Evolutionary conservation across 495 filamentous ascomycete species (phyloP).

Genomic region (Chaetomium fimeti): DNA sequence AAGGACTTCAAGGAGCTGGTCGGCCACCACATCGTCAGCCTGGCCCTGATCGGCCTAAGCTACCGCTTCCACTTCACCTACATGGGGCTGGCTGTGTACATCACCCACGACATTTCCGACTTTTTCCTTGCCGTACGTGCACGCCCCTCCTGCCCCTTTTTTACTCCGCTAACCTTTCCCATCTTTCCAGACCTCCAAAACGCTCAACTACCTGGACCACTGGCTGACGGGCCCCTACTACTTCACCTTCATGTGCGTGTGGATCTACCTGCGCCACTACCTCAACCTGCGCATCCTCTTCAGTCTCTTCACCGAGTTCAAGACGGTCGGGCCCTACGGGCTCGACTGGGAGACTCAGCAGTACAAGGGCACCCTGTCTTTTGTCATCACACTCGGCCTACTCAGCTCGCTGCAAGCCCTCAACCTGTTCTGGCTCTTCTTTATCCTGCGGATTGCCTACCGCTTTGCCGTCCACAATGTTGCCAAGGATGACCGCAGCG

Average conservation of each 20-base stretch:
- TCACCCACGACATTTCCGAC: conserved; percentile 93
- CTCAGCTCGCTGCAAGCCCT: conserved; percentile 73
- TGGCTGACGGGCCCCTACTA: conserved; percentile 78
- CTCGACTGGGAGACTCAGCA: conserved; percentile 81
- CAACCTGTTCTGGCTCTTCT: conserved; percentile 85
- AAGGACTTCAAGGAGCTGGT: conserved; percentile 98
- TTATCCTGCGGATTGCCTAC: conserved; percentile 73
- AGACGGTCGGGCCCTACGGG: conserved; percentile 82
- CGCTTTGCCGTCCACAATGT: conserved; percentile 49
- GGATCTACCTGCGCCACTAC: conserved; percentile 91
- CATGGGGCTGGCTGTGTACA: conserved; percentile 95
- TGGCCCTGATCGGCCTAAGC: conserved; percentile 82
- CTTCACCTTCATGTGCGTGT: conserved; percentile 73
- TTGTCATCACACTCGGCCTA: conserved; percentile 67
- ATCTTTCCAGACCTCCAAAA: conserved; percentile 74
- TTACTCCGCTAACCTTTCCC: neutral
- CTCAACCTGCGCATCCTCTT: conserved; percentile 86
- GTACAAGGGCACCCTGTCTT: conserved; percentile 78
- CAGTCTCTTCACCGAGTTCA: conserved; percentile 82
- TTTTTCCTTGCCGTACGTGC: conserved; percentile 90
- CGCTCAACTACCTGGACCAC: conserved; percentile 86
- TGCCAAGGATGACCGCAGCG: conserved; percentile 54
- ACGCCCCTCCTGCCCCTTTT: neutral
- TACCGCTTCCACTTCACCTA: conserved; percentile 99
- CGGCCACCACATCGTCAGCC: conserved; percentile 86